phyloP scores from a whole-genome alignment of 2,329 filamentous ascomycete genomes.

The Phialemoniopsis sp. region DNA sequence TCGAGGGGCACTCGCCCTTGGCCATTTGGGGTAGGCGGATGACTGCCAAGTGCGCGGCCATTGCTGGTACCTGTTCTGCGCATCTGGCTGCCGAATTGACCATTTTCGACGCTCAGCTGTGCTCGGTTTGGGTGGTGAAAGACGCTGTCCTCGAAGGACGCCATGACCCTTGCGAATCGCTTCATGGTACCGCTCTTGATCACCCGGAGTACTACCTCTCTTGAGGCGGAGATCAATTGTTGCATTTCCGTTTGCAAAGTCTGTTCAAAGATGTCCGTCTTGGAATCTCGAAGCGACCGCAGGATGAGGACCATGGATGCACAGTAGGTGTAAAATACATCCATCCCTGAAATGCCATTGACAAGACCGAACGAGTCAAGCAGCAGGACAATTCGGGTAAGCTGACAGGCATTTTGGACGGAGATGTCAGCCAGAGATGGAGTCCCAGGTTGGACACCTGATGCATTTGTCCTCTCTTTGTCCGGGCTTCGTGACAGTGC shows the following conservation, averaged over 20 bases:
- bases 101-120: too few species aligned
- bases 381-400: conserved; percentile 22
- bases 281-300: conserved; percentile 11
- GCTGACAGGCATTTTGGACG: conserved; percentile 23
- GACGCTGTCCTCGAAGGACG: conserved; percentile 5
- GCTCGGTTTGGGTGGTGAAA: too few species aligned
- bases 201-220: conserved; percentile 1
- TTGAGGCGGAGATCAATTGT: not conserved
- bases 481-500: too few species aligned
- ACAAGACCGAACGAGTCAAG: conserved; percentile 24
- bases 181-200: conserved; percentile 5
- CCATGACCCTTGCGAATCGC: conserved; percentile 6
- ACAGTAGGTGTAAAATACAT: conserved; percentile 29
- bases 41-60: too few species aligned
- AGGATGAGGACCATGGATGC: conserved; percentile 23
- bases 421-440: conserved; percentile 11
- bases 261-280: not conserved
- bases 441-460: not conserved
- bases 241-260: not conserved
- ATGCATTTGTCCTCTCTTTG: not conserved
- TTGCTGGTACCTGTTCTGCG: too few species aligned
- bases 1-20: too few species aligned
- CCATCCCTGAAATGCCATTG: conserved; percentile 26
- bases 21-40: too few species aligned
- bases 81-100: too few species aligned